Conservation (phyloP, 192 early-diverging fungal species). For the Hyaloraphidium curvatum region DNA sequence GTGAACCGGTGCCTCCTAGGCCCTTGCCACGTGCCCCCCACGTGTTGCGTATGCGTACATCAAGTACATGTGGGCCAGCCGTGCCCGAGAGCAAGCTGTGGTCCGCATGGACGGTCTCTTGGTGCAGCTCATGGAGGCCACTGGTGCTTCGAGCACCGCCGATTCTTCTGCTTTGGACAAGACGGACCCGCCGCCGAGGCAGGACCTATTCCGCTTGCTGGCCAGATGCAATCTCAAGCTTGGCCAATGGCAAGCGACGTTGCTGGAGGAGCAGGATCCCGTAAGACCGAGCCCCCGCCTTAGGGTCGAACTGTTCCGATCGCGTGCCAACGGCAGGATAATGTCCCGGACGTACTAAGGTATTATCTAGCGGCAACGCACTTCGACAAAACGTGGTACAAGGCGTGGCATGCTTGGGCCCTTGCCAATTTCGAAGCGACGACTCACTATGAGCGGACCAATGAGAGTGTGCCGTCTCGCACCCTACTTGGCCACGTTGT, state of each 20-base stretch:
- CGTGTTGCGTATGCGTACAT: conserved; percentile 78
- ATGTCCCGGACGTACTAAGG: conserved; percentile 50
- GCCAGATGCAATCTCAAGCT: conserved; percentile 79
- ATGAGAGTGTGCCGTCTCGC: conserved; percentile 19
- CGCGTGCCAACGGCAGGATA: conserved; percentile 8
- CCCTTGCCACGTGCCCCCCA: conserved; percentile 25
- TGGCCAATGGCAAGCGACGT: conserved; percentile 73
- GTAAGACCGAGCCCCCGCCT: no score
- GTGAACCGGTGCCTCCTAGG: conserved; percentile 15
- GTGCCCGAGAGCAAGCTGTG: conserved; percentile 42
- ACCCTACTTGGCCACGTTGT: conserved; percentile 48
- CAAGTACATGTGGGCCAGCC: conserved; percentile 73
- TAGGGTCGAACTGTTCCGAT: no score
- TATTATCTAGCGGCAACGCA: conserved; percentile 72
- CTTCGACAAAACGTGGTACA: conserved; percentile 84
- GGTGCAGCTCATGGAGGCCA: no score
- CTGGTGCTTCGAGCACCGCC: no score
- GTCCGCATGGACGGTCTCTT: conserved; percentile 61
- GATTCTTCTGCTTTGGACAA: no score
- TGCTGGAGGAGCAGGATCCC: conserved; percentile 41
- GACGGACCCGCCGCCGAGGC: no score
- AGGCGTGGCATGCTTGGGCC: conserved; percentile 95
- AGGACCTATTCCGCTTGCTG: conserved; percentile 29
- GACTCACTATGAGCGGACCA: conserved; percentile 43
- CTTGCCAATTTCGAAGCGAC: conserved; percentile 78